A percentile compares a stretch with the other conserved stretches of the same genome.
Evolutionary conservation across 768 basidiomycete species (phyloP).

Genomic region (Myochromella boudieri): DNA sequence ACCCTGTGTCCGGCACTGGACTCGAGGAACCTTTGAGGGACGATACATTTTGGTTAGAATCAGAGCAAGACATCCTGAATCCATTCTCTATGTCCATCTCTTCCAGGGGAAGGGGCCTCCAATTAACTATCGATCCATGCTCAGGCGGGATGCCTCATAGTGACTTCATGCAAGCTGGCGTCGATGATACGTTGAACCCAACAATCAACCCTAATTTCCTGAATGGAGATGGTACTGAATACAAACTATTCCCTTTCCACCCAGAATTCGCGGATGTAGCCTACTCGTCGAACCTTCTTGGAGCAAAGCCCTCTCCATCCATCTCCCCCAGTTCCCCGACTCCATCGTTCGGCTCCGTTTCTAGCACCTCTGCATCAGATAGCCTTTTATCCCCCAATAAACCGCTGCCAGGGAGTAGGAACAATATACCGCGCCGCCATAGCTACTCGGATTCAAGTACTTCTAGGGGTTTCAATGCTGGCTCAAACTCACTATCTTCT

Average conservation of each 20-base stretch:
- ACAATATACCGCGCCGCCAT: constrained; percentile 4
- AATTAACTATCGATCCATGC: no score
- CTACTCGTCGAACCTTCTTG: neutral
- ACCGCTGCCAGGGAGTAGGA: neutral
- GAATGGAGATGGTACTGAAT: neutral
- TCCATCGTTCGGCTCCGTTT: neutral
- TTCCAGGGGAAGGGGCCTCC: neutral
- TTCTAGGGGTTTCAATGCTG: neutral
- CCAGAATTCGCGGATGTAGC: neutral
- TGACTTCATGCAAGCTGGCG: neutral
- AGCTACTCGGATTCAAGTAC: constrained; percentile 1
- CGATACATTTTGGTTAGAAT: neutral
- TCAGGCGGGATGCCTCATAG: no score
- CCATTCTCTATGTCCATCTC: neutral
- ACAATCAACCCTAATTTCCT: neutral
- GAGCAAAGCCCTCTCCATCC: neutral
- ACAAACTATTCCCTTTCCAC: neutral
- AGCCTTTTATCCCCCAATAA: neutral
- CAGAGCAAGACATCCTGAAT: constrained; percentile 3
- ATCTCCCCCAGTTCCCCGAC: neutral
- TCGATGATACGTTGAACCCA: neutral
- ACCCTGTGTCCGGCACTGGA: neutral
- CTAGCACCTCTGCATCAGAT: neutral
- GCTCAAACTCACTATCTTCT: neutral
- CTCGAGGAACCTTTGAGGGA: neutral